Evolutionary conservation across 768 basidiomycete species (phyloP).

Genomic region (Termitomyces titanicus): DNA sequence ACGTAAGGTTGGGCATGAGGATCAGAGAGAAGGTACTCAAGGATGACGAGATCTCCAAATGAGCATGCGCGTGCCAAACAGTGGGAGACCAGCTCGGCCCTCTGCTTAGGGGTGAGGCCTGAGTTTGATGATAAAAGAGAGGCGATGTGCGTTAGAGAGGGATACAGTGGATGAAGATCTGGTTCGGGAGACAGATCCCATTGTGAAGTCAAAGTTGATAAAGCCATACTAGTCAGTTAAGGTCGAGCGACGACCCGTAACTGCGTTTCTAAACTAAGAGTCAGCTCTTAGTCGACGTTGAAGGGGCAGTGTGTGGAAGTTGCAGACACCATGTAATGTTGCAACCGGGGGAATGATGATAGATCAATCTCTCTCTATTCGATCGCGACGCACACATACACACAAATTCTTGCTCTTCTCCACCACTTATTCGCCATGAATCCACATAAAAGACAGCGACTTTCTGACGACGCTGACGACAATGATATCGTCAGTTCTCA

Average conservation of each 20-base stretch:
- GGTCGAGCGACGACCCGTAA: not conserved
- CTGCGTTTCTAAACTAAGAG: not conserved
- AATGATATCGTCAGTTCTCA: slow-evolving; percentile 13
- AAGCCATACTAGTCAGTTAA: not conserved
- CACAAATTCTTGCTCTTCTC: not conserved
- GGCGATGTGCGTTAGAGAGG: slow-evolving; percentile 58
- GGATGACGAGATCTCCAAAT: slow-evolving; percentile 70
- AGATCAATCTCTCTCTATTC: not conserved
- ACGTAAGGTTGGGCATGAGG: slow-evolving; percentile 60
- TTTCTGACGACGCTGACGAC: slow-evolving; percentile 25
- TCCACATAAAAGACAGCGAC: slow-evolving; percentile 51
- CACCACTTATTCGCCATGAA: slow-evolving; percentile 33
- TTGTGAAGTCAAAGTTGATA: slow-evolving; percentile 20
- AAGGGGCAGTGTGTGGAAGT: not conserved
- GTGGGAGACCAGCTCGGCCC: slow-evolving; percentile 67
- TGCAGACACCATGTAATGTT: slow-evolving; percentile 7
- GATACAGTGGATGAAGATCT: slow-evolving; percentile 77
- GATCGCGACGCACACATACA: slow-evolving; percentile 3
- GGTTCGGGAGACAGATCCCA: slow-evolving; percentile 70
- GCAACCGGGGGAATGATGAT: not conserved
- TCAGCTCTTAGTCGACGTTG: not conserved
- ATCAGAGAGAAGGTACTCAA: slow-evolving; percentile 71
- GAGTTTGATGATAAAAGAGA: slow-evolving; percentile 63
- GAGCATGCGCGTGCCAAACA: slow-evolving; percentile 71
- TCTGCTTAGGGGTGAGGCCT: slow-evolving; percentile 66